Evolutionary conservation across 106 monocot species (phyloP), one percentile per base, ranked within the genome.

Genomic region (Dioscorea zingiberensis): DNA sequence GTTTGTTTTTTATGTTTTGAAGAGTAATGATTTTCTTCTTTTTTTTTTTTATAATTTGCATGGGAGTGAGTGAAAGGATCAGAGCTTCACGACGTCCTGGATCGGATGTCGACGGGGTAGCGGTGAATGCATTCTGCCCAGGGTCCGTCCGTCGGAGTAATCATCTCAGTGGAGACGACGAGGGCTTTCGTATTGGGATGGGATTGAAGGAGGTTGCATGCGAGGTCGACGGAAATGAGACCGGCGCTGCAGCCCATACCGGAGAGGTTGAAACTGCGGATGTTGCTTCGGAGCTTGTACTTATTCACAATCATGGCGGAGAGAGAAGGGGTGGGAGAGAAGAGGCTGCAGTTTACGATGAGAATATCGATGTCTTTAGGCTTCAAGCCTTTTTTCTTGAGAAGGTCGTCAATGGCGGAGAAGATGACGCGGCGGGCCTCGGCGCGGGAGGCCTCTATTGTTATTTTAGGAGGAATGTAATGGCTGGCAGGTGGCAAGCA

Each of bases 181-280:
- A 66, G 65, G 17, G 51, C 65, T 24, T 48, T 66, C 5, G 65
- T 51, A 25, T 27, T 53, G 0, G 51, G 49, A 27, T 19, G 23
- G 3, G 59, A 67, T 54, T 67, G 67, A 24, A 69, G 76, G 44
- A 69, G 63, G 10, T 64, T 54, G 13, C 24, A 38, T 8, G 76
- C 76, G 17, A 76, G 63, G 30, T 76, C 76, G 1, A 69, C 25
- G 27, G 69, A 69, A 7, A 69, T 69, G 15, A 69, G 13, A 10
- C 76, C 76, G 53, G 76, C 76, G 51, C 69, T 69, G 58, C 76
- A 76, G n/a, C 76, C 76, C 76, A 76, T 76, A 9, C 76, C 76
- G 55, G 63, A 62, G 47, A 76, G 61, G 18, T 76, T 76, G 63
- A 69, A 64, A 56, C 46, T 54, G 16, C 26, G 27, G 14, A 76